Evolutionary conservation across 176 grass and related monocot species (phyloP), one percentile per base, ranked within the genome.

Genomic region (Paspalum vaginatum): DNA sequence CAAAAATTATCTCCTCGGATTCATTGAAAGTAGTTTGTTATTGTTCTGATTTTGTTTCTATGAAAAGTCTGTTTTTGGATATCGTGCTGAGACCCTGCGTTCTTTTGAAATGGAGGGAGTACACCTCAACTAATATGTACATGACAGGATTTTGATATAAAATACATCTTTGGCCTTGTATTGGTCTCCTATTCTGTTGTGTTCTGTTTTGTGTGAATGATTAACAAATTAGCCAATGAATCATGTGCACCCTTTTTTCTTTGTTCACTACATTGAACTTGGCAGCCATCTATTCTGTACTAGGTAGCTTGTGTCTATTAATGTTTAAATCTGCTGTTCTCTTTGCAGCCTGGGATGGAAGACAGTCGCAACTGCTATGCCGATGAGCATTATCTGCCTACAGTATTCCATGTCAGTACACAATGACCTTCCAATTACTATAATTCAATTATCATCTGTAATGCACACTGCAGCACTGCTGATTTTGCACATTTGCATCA

Each of bases 351-450:
- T 40, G 92, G 90, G 21, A 89, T 89, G 87, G 87, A 89, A 81
- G 92, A 95, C 45, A 92, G 96, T 24, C 88, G 90, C 51, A 95
- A 99, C 84, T 99, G 96, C 82, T 95, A 93, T 80, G 86, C 96
- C 32, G 96, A 99, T 66, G 96, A 99, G 82, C 96, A 99, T 89
- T 99, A 99, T 87, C 77, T 93, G 48, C 96, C 96, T 49, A 99
- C 96, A 16, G 10, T 99, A 59, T 93, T 99, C 78, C 67, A 87
- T 87, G 96, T 99, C 27, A 86, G 92, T 79, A 82, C 55, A 77
- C 0, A 42, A 58, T 25, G 22, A 49, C 26, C 15, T 75, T 86
- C 77, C 60, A 57, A 40, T 27, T 49, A 9, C 15, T 56, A 53
- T 56, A 54, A 77, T 85, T 62, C 55, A 9, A 74, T 37, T 45